phyloP scores from a whole-genome alignment of 2,329 filamentous ascomycete species.

The Curvularia verruculosa region DNA sequence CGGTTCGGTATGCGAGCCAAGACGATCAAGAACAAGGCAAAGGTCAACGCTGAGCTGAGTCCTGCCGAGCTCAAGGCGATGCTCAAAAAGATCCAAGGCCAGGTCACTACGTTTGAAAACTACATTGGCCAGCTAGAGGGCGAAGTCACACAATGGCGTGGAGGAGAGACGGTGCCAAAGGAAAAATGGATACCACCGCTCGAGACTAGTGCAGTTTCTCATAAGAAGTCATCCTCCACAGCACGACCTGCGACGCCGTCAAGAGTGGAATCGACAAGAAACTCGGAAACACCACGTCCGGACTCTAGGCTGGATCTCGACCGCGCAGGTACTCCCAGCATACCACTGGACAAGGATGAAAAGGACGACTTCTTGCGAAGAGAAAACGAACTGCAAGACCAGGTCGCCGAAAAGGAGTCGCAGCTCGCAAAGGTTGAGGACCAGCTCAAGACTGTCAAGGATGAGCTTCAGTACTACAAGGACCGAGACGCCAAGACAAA shows the following conservation, averaged over 20 bases:
- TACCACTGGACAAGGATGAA: slow-evolving; percentile 93
- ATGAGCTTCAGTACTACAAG: slow-evolving; percentile 83
- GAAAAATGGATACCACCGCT: slow-evolving; percentile 82
- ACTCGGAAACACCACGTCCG: slow-evolving; percentile 55
- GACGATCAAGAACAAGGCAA: slow-evolving; percentile 99
- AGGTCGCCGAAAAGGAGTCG: slow-evolving; percentile 90
- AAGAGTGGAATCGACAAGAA: slow-evolving; percentile 57
- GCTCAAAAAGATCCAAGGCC: slow-evolving; percentile 88
- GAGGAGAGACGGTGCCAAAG: slow-evolving; percentile 84
- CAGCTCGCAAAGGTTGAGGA: slow-evolving; percentile 80
- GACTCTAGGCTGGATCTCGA: slow-evolving; percentile 73
- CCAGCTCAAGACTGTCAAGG: slow-evolving; percentile 78
- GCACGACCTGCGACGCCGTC: slow-evolving; percentile 67
- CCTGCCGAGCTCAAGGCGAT: slow-evolving; percentile 92
- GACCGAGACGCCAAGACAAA: slow-evolving; percentile 82
- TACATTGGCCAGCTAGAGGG: slow-evolving; percentile 84
- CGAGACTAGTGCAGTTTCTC: slow-evolving; percentile 59
- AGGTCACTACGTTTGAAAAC: slow-evolving; percentile 84
- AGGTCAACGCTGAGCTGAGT: slow-evolving; percentile 98
- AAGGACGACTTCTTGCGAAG: slow-evolving; percentile 92
- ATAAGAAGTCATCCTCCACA: slow-evolving; percentile 57
- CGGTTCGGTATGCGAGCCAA: slow-evolving; percentile 96
- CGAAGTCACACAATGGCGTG: slow-evolving; percentile 86
- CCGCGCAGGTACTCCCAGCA: slow-evolving; percentile 82
- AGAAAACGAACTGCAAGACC: slow-evolving; percentile 97